Conservation (phyloP, 225 moss, liverwort and hornwort genomes). For the Physcomitrellopsis africana region DNA sequence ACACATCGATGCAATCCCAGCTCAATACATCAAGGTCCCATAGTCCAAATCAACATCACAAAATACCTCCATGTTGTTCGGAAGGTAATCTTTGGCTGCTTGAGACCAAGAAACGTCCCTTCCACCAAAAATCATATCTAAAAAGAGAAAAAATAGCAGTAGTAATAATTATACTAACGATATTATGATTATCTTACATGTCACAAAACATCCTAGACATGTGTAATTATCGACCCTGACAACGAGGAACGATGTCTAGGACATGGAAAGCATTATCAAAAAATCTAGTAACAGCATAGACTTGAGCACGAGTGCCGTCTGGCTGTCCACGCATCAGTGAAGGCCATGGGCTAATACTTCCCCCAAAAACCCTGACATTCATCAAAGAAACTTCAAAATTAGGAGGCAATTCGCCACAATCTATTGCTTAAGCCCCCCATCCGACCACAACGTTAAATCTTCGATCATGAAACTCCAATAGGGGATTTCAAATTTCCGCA, state of each 20-base stretch:
- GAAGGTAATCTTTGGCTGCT: background rate
- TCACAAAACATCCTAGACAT: slow-evolving; percentile 16
- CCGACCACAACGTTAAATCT: slow-evolving; percentile 3
- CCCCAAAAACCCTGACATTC: no score
- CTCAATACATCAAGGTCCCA: slow-evolving; percentile 13
- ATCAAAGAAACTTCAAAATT: slow-evolving; percentile 7
- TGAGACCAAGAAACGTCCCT: background rate
- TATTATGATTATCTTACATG: no score
- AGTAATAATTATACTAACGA: background rate
- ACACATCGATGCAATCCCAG: background rate
- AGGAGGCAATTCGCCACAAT: background rate
- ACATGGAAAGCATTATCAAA: background rate
- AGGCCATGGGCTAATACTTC: background rate
- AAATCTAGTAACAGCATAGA: background rate
- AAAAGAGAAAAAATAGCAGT: background rate
- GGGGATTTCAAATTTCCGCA: background rate
- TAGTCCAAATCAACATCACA: background rate
- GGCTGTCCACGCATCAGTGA: slow-evolving; percentile 10
- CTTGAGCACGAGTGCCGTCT: background rate
- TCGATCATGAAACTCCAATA: slow-evolving; percentile 20
- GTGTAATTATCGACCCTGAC: slow-evolving; percentile 13
- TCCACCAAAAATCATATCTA: background rate
- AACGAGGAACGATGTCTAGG: background rate
- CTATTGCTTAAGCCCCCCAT: background rate
- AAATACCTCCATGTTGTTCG: background rate